Evolutionary conservation across 2,329 filamentous ascomycete genomes (phyloP), one percentile per base, ranked within the genome.

Genomic region (Botrytis tulipae): DNA sequence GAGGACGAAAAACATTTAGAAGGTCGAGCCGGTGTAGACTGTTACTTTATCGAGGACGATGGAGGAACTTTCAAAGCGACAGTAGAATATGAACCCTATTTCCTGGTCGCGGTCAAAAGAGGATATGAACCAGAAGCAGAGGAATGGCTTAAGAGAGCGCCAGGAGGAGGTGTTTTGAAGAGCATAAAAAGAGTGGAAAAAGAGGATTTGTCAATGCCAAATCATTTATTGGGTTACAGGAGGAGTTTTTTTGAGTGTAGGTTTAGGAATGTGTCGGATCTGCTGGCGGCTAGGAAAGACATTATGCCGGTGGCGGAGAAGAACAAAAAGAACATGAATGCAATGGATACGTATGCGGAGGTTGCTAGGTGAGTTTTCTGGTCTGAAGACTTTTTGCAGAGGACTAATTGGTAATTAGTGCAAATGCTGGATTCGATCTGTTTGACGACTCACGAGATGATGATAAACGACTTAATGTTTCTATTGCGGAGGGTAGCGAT

Each of bases 311-410:
- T 99, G 81, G 96, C 95, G 22, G 94, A 98, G 84, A 97, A 93
- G 84, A 99, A 99, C 82, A 97, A 93, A 85, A 97, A 96, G 84
- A 95, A 94, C 78, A 91, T 97, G 87, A 94, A 93, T 85, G 93
- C 95, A 70, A 97, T 98, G 92, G 96, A 99, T 85, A 95, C 95
- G 77, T 99, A 99, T 85, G 95, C 95, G 60, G 96, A 99, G 85
- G 94, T 98, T 80, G 93, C 93, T 75, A 92, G 91, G 93, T 95
- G 82, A 82, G 89, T 86, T 73, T 57, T 65, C 37, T 22, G 6
- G 18, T 4, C 48, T 65, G n/a, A 22, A 60, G 32, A 16, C 14
- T 4, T 40, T 14, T 14, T 8, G 25, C 7, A 25, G n/a, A n/a
- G 62, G n/a, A 63, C 57, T 35, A 40, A 62, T 75, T 81, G 40